Percentiles rank a stretch among this genome's conserved stretches.
These are phyloP conservation scores for Xanthoconium purpureum DNA, from an alignment of 768 basidiomycete species.

Conservation along the genomic window DNA sequence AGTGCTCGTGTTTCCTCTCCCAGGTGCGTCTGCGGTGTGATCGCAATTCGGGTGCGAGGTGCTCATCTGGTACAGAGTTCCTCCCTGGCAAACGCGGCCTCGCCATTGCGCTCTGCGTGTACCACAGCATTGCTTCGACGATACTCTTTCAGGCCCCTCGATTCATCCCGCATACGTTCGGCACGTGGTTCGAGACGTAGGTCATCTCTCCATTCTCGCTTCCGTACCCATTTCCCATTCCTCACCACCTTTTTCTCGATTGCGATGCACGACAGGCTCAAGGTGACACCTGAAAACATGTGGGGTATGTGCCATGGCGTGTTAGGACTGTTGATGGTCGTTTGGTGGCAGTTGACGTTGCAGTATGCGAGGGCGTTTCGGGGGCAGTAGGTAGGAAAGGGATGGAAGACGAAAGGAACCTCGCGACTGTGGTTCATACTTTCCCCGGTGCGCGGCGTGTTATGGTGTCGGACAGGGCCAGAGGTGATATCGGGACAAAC, in stretches of 20 bases:
- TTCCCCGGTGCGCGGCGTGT: not conserved
- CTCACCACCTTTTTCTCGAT: no score
- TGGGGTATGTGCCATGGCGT: constrained; percentile 76
- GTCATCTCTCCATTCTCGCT: constrained; percentile 25
- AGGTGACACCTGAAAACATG: constrained; percentile 65
- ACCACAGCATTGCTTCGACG: constrained; percentile 72
- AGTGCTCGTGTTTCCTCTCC: constrained; percentile 65
- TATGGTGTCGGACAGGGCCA: no score
- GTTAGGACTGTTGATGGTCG: constrained; percentile 65
- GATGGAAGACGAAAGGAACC: not conserved
- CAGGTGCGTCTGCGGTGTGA: constrained; percentile 47
- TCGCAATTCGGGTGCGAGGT: not conserved
- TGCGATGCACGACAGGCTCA: constrained; percentile 15
- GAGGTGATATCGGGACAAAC: no score
- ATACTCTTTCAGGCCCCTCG: constrained; percentile 73
- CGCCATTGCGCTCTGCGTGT: constrained; percentile 71
- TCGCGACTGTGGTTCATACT: not conserved
- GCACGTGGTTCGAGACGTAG: constrained; percentile 56
- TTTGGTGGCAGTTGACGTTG: constrained; percentile 82
- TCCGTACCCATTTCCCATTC: not conserved
- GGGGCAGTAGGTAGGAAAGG: not conserved
- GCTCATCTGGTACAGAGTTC: constrained; percentile 49
- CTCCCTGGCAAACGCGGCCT: constrained; percentile 82
- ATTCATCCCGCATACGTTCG: constrained; percentile 75
- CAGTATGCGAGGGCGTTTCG: constrained; percentile 44